phyloP scores from a whole-genome alignment of 2,329 filamentous ascomycete genomes.

The Onygenales sp. region DNA sequence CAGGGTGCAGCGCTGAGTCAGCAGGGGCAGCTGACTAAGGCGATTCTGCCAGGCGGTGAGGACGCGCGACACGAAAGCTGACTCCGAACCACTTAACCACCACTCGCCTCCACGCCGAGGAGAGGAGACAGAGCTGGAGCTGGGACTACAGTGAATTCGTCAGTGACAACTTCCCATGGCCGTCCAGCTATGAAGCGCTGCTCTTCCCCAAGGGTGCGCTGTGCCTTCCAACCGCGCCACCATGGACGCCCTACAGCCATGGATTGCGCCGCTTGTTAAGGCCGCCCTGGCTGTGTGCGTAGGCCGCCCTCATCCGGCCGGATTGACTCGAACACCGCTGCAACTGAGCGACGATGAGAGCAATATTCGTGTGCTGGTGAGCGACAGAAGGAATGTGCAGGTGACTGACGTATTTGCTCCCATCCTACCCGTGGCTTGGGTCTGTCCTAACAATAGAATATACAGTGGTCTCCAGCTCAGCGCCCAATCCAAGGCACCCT shows the following conservation, averaged over 20 bases:
- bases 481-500: constrained; percentile 16
- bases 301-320: neutral
- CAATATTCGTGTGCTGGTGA: constrained; percentile 21
- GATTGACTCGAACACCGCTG: constrained; percentile 5
- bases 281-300: constrained; percentile 8
- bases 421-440: neutral
- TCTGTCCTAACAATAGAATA: neutral
- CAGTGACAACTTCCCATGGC: too few relatives aligned
- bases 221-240: neutral
- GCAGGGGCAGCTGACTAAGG: neutral
- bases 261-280: constrained; percentile 12
- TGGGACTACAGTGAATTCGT: too few relatives aligned
- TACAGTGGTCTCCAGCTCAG: constrained; percentile 19
- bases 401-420: constrained; percentile 21
- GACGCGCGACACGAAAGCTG: neutral
- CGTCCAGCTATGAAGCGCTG: neutral
- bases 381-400: constrained; percentile 13
- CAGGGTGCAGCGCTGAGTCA: neutral
- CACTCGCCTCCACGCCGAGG: too few relatives aligned
- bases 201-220: neutral
- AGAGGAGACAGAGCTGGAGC: too few relatives aligned
- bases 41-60: constrained; percentile 5
- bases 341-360: constrained; percentile 23
- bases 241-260: constrained; percentile 15
- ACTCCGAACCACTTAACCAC: neutral